A percentile compares a stretch with the other conserved stretches of the same genome.
Evolutionary conservation across 345 rosid genomes (phyloP).

Genomic region (Xanthoceras sorbifolium): DNA sequence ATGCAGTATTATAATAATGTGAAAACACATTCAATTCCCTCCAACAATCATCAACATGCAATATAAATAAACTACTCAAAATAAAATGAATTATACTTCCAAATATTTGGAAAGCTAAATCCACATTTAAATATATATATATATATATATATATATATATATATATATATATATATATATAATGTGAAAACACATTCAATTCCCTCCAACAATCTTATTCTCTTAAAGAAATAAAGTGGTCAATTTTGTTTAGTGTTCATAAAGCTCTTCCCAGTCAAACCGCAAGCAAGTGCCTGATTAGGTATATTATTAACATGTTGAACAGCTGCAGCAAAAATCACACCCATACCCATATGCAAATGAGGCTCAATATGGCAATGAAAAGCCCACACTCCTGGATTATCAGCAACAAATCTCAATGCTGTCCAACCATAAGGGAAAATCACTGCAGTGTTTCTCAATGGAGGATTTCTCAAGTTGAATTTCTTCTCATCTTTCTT

Average conservation of each 20-base stretch:
- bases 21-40: too few relatives aligned
- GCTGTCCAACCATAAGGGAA: constrained; percentile 96
- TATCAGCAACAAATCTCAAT: constrained; percentile 67
- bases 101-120: too few relatives aligned
- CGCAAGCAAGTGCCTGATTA: constrained; percentile 50
- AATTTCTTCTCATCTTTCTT: constrained; percentile 35
- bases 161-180: too few relatives aligned
- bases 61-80: too few relatives aligned
- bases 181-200: too few relatives aligned
- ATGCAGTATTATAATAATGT: too few relatives aligned
- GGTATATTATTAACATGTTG: constrained; percentile 50
- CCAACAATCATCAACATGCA: too few relatives aligned
- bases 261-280: constrained; percentile 42
- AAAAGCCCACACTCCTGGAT: constrained; percentile 93
- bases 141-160: too few relatives aligned
- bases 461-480: constrained; percentile 69
- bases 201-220: too few relatives aligned
- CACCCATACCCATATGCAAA: constrained; percentile 95
- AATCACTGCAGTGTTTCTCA: constrained; percentile 62
- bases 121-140: too few relatives aligned
- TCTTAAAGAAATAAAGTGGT: too few relatives aligned
- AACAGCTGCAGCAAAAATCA: constrained; percentile 67
- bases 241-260: constrained; percentile 1
- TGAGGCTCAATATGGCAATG: constrained; percentile 95
- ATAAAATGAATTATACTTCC: too few relatives aligned